A percentile compares a stretch with the other conserved stretches of the same genome.
phyloP scores from a whole-genome alignment of 306 rosid species.

The Ziziphus jujuba region DNA sequence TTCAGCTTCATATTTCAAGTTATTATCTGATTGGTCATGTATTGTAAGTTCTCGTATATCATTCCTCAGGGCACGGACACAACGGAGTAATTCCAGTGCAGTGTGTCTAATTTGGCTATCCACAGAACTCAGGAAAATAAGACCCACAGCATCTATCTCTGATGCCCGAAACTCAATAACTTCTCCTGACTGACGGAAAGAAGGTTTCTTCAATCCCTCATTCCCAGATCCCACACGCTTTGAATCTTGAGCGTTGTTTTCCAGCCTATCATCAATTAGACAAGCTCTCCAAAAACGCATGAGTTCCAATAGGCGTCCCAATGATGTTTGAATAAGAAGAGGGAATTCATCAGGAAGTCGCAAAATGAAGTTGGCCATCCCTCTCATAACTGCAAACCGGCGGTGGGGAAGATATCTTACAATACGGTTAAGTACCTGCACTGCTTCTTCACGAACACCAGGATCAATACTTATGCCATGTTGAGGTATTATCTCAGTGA shows the following conservation, averaged over 20 bases:
- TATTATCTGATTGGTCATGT: constrained; percentile 62
- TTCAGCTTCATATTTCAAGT: constrained; percentile 78
- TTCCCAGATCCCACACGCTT: constrained; percentile 52
- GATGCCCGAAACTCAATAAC: constrained; percentile 83
- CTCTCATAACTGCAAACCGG: constrained; percentile 96
- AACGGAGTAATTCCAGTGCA: constrained; percentile 88
- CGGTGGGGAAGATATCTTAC: constrained; percentile 91
- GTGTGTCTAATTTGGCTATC: constrained; percentile 97
- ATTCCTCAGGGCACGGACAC: constrained; percentile 96
- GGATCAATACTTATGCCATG: constrained; percentile 99
- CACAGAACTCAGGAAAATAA: constrained; percentile 94
- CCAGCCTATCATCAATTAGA: constrained; percentile 80
- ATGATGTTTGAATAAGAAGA: constrained; percentile 94
- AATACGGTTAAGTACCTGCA: constrained; percentile 88
- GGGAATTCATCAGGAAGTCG: constrained; percentile 98
- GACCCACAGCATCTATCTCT: constrained; percentile 96
- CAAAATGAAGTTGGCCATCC: constrained; percentile 92
- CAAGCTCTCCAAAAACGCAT: constrained; percentile 99
- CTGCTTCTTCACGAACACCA: constrained; percentile 99
- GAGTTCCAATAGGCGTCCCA: constrained; percentile 94
- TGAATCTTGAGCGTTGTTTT: constrained; percentile 51
- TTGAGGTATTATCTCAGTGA: constrained; percentile 97
- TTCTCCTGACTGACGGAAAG: constrained; percentile 75
- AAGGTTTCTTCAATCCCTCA: constrained; percentile 68
- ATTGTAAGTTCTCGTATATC: constrained; percentile 73